Percentiles rank a stretch among this genome's conserved stretches.
phyloP scores from a whole-genome alignment of 139 green algal species.

The Diplosphaera chodatii region DNA sequence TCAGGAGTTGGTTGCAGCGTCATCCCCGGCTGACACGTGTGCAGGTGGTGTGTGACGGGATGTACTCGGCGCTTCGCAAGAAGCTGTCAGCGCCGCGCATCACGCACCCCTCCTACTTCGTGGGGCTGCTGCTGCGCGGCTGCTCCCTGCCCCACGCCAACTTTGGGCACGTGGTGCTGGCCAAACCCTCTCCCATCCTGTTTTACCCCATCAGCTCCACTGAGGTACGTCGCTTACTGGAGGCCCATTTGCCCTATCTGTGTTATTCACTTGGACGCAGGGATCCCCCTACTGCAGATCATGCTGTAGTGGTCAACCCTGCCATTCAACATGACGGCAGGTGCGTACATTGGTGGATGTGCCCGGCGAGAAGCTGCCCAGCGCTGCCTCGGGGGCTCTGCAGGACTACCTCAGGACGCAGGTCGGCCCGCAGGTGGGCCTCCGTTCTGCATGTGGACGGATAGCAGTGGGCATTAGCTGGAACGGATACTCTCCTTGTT shows the following conservation, averaged over 20 bases:
- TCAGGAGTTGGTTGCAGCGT: no score
- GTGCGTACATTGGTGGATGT: conserved; percentile 90
- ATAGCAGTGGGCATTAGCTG: no score
- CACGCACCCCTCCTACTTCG: conserved; percentile 87
- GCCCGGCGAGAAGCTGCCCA: conserved; percentile 65
- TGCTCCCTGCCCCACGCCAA: conserved; percentile 70
- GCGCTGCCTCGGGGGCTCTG: conserved; percentile 46
- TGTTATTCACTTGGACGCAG: no score
- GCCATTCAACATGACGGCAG: conserved; percentile 3
- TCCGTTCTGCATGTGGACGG: no score
- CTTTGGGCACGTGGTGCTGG: conserved; percentile 94
- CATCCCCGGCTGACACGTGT: no score
- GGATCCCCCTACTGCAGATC: no score
- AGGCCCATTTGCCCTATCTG: no score
- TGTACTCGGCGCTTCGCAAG: conserved; percentile 89
- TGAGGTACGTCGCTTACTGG: no score
- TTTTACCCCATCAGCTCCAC: conserved; percentile 95
- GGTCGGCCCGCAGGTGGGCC: conserved; percentile 41
- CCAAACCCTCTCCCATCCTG: conserved; percentile 89
- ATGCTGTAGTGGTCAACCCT: no score
- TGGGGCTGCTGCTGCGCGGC: conserved; percentile 79
- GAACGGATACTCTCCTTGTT: no score
- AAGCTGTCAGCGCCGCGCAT: conserved; percentile 57
- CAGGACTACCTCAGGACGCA: conserved; percentile 49
- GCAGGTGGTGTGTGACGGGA: conserved; percentile 90